A percentile compares a stretch with the other conserved stretches of the same genome.
Conservation (phyloP, 148 eudicot genomes). For the Fallopia convolvulus region DNA sequence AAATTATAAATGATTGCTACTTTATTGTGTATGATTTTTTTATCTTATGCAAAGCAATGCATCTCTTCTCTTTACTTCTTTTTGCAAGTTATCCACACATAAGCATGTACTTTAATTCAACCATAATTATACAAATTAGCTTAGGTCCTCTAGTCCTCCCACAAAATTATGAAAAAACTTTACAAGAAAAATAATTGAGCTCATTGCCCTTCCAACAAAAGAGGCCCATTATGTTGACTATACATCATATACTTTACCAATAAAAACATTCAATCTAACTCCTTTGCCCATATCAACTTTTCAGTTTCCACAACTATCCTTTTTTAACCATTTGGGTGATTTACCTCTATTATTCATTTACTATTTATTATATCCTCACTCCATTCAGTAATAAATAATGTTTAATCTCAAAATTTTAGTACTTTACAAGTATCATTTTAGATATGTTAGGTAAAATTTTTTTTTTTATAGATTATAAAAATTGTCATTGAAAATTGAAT, state of each 20-base stretch:
- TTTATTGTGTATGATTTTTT: background rate
- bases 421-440: too few species aligned
- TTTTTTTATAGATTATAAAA: too few species aligned
- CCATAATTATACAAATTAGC: background rate
- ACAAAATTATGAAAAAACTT: background rate
- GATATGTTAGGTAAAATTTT: too few species aligned
- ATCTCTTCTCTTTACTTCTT: background rate
- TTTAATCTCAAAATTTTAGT: too few species aligned
- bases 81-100: background rate
- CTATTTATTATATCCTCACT: too few species aligned
- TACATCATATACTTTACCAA: background rate
- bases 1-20: background rate
- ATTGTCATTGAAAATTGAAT: too few species aligned
- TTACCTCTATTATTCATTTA: too few species aligned
- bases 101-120: background rate
- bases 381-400: too few species aligned
- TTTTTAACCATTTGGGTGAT: background rate
- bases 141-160: background rate
- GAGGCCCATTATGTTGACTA: slow-evolving; percentile 6
- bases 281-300: background rate
- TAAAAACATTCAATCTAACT: background rate
- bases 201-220: background rate
- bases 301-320: background rate
- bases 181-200: background rate
- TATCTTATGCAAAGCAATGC: background rate